These are phyloP conservation scores for Corchorus capsularis DNA, from an alignment of 345 rosid genomes.

Conservation along the genomic window DNA sequence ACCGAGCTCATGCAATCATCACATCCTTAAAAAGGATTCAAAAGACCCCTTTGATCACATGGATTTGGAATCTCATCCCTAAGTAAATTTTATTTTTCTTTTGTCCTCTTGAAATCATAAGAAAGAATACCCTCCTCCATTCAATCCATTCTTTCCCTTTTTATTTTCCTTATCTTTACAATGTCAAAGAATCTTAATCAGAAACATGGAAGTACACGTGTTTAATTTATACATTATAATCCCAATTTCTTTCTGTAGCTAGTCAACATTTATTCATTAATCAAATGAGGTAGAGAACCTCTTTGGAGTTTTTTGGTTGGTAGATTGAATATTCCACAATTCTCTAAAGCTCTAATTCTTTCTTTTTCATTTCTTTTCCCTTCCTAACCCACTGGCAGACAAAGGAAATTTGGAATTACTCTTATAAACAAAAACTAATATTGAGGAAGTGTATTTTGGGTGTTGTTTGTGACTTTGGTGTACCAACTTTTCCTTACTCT, in stretches of 20 bases:
- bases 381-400: not conserved
- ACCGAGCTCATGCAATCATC: slow-evolving; percentile 44
- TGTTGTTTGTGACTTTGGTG: not conserved
- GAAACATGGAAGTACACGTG: slow-evolving; percentile 6
- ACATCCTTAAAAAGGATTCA: slow-evolving; percentile 23
- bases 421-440: not conserved
- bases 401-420: slow-evolving; percentile 15
- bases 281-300: not conserved
- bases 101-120: not conserved
- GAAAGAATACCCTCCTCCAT: not conserved
- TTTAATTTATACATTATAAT: not conserved
- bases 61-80: slow-evolving; percentile 31
- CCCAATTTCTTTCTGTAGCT: not conserved
- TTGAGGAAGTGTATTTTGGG: not conserved
- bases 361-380: not conserved
- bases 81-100: not conserved
- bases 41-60: slow-evolving; percentile 37
- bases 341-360: not conserved
- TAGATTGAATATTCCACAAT: slow-evolving; percentile 21
- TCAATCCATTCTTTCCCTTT: not conserved
- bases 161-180: not conserved
- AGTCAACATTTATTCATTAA: slow-evolving; percentile 1
- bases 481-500: slow-evolving; percentile 7
- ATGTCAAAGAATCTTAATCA: not conserved
- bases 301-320: not conserved